Percentiles rank a stretch among this genome's conserved stretches.
Evolutionary conservation across 169 alveolate species (phyloP).

Genomic region (Cryptosporidium muris): DNA sequence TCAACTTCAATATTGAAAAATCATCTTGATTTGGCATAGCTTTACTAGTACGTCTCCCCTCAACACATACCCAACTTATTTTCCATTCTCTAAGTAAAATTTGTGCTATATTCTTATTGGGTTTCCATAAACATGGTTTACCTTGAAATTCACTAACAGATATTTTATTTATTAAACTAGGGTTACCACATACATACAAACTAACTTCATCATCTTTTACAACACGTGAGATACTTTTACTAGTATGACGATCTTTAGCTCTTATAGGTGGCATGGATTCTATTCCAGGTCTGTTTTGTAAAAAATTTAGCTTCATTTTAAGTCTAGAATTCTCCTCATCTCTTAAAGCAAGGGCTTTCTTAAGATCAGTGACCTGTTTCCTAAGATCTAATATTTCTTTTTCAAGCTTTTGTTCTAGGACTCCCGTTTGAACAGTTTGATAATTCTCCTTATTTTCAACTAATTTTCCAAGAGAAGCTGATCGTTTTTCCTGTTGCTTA

Average conservation of each 20-base stretch:
- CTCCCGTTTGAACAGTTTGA: neutral
- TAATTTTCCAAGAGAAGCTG: neutral
- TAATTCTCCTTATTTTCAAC: constrained; percentile 10
- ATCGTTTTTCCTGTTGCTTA: neutral
- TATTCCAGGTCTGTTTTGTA: constrained; percentile 13
- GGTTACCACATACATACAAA: constrained; percentile 35
- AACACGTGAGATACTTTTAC: constrained; percentile 8
- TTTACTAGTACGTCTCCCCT: constrained; percentile 46
- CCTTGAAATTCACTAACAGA: constrained; percentile 1
- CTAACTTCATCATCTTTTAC: constrained; percentile 4
- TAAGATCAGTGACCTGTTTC: constrained; percentile 55
- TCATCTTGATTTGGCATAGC: constrained; percentile 65
- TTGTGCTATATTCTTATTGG: constrained; percentile 22
- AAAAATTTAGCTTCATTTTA: constrained; percentile 16
- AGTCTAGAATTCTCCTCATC: constrained; percentile 40
- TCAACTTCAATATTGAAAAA: constrained; percentile 22
- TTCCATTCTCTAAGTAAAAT: constrained; percentile 11
- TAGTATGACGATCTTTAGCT: constrained; percentile 19
- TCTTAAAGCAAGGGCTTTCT: constrained; percentile 13
- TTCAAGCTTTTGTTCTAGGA: constrained; percentile 15
- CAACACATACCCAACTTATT: constrained; percentile 24
- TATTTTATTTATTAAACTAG: constrained; percentile 2
- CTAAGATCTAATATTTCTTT: constrained; percentile 45
- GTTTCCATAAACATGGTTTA: constrained; percentile 53
- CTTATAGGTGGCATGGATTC: constrained; percentile 57